Evolutionary conservation across 495 filamentous ascomycete genomes (phyloP), one percentile per base, ranked within the genome.

Genomic region (Aspergillus biplanus): DNA sequence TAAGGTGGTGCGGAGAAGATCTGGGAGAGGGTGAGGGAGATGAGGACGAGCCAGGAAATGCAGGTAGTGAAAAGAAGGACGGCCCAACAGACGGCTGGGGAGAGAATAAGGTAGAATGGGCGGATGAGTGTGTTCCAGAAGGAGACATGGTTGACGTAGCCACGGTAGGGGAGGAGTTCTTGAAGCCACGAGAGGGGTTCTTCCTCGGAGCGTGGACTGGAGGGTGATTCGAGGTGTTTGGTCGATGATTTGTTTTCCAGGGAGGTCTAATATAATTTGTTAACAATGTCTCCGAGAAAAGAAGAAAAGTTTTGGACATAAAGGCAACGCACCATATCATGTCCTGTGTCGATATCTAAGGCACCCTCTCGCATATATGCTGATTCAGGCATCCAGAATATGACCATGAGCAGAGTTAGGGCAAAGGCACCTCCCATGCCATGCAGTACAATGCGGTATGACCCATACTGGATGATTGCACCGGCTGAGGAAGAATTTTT

Each of bases 1-100:
- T 82, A 82, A 3, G 80, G 80, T 0, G 80, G 74, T 0, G 72
- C 78, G 0, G 78, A 79, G 69, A 82, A 80, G 39, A 82, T 80
- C 63, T 80, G 77, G 0, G 78, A 79, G 5, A 80, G 65, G 1
- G 76, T 77, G 50, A 77, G 71, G 33, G 72, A 74, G 48, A 81
- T 78, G 37, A 76, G 75, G 0, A 82, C 77, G 11, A 81, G 73
- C 78, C 78, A 80, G n/a, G 77, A 77, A 35, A 79, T 78, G 64
- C 77, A 79, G 0, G 72, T 80, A 11, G 78, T 78, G 69, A 78
- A 81, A 2, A 78, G 69, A 5, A 78, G 63, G 7, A 70, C 68
- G 0, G 73, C 78, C 75, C 78, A 82, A 1, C 77, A 56, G 7
- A 82, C 79, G 21, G 74, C 71, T 1, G 78, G 78, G 6, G 76